phyloP scores from a whole-genome alignment of 2,329 filamentous ascomycete genomes.

The Lasiodiplodia sp. region DNA sequence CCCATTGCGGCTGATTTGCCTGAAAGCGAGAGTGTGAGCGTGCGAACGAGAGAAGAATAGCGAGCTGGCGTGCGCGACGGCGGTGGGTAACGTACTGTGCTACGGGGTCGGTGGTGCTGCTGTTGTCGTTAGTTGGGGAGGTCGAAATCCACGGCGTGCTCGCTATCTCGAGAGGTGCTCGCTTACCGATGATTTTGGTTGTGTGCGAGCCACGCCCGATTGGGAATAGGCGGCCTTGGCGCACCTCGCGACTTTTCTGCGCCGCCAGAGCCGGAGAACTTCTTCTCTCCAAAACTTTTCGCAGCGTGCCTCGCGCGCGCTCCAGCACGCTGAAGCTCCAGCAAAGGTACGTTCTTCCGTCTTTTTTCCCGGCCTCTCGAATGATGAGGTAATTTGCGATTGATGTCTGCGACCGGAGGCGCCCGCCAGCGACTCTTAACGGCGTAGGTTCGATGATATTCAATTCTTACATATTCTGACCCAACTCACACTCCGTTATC shows the following conservation, averaged over 20 bases:
- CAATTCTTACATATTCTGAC: constrained; percentile 99
- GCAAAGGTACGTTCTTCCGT: constrained; percentile 17
- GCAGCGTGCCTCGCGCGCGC: not conserved
- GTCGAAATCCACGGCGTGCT: constrained; percentile 29
- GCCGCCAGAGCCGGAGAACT: not conserved
- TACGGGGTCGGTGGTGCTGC: constrained; percentile 42
- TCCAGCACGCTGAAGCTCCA: not conserved
- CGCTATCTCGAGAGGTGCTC: constrained; percentile 24
- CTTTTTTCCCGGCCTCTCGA: constrained; percentile 35
- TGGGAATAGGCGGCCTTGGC: constrained; percentile 5
- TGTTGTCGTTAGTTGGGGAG: constrained; percentile 32
- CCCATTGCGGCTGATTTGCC: constrained; percentile 54
- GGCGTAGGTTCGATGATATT: constrained; percentile 81
- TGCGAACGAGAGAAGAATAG: constrained; percentile 32
- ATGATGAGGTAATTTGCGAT: constrained; percentile 99
- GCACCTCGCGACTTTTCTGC: constrained; percentile 23
- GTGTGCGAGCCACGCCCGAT: constrained; percentile 21
- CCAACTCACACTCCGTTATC: constrained; percentile 35
- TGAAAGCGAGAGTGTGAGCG: constrained; percentile 36
- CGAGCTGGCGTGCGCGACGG: not conserved
- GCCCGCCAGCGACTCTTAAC: constrained; percentile 91
- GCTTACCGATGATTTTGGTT: constrained; percentile 30
- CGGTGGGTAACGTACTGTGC: constrained; percentile 44
- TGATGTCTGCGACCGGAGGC: constrained; percentile 84
- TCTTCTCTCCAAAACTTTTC: constrained; percentile 9